phyloP scores from a whole-genome alignment of 2,329 filamentous ascomycete genomes.

The Aspergillus fumigatiaffinis region DNA sequence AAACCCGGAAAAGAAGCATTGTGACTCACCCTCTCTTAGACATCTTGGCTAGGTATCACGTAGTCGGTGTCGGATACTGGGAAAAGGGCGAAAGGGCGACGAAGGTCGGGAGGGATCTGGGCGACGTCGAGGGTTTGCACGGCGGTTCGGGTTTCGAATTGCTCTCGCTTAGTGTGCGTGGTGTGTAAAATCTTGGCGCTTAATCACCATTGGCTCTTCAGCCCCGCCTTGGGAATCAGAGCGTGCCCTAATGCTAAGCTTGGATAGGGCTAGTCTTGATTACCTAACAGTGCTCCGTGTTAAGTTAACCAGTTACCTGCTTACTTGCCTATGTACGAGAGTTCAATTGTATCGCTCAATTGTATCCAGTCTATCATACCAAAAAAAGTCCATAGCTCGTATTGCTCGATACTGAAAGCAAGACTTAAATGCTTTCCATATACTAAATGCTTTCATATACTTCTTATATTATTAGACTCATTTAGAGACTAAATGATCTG shows the following conservation, averaged over 20 bases:
- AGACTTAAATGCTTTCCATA: too few species aligned
- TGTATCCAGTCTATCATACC: too few species aligned
- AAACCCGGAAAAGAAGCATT: constrained; percentile 11
- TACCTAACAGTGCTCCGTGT: not conserved
- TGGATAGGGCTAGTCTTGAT: not conserved
- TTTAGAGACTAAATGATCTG: too few species aligned
- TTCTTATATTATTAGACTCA: too few species aligned
- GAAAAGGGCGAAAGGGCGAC: constrained; percentile 29
- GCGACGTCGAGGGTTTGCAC: constrained; percentile 25
- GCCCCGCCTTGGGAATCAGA: constrained; percentile 5
- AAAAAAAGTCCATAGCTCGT: too few species aligned
- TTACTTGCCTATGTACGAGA: too few species aligned
- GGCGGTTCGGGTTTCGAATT: constrained; percentile 27
- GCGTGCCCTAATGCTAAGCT: constrained; percentile 39
- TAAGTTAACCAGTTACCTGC: too few species aligned
- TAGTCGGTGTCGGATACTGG: constrained; percentile 35
- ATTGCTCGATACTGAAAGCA: too few species aligned
- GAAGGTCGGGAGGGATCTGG: constrained; percentile 23
- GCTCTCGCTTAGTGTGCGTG: constrained; percentile 45
- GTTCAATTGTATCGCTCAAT: too few species aligned
- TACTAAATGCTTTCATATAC: too few species aligned
- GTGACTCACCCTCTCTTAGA: constrained; percentile 49
- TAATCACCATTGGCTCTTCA: constrained; percentile 20
- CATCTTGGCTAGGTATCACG: constrained; percentile 45
- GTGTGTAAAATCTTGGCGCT: constrained; percentile 42